Evolutionary conservation across 306 rosid species (phyloP), one percentile per base, ranked within the genome.

Genomic region (Mimosa bimucronata): DNA sequence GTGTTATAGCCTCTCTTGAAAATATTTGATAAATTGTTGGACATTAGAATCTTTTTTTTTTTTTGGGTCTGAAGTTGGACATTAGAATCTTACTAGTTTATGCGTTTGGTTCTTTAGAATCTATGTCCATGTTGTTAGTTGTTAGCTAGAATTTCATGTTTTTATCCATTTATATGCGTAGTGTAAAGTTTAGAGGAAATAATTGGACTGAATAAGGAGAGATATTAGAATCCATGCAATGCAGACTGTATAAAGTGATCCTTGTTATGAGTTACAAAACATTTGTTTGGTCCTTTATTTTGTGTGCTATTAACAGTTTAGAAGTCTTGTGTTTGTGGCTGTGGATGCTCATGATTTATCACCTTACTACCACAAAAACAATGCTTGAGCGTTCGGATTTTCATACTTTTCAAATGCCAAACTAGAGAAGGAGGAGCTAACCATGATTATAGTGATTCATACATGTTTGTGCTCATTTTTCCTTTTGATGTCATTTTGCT

Each of bases 221-320:
- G 5, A 6, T 34, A 34, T 34, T 6, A 34, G 38, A 34, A 6
- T 34, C 38, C 3, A 34, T 34, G 38, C 61, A 25, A 53, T n/a
- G 12, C 61, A 53, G 19, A n/a, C 19, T 61, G 11, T 8, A 28
- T n/a, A 34, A 34, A 34, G 5, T n/a, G 38, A 34, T 34, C 5
- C 5, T 34, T 34, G 5, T 2, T 2, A 2, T 3, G 38, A 38
- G 66, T 57, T 41, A 55, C 23, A 1, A 75, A 75, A 61, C 26
- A 65, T n/a, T 52, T 4, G n/a, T 28, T 62, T 42, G 23, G 11
- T 75, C 37, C 12, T 81, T 81, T 60, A 13, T 55, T 29, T 75
- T 81, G 5, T 48, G 44, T 57, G 68, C 29, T 60, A 41, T n/a
- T 69, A 58, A 11, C 29, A 25, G 34, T 38, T 2, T 40, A 23